phyloP scores from a whole-genome alignment of 108 stramenopile genomes.

The Fragilaria crotonensis region DNA sequence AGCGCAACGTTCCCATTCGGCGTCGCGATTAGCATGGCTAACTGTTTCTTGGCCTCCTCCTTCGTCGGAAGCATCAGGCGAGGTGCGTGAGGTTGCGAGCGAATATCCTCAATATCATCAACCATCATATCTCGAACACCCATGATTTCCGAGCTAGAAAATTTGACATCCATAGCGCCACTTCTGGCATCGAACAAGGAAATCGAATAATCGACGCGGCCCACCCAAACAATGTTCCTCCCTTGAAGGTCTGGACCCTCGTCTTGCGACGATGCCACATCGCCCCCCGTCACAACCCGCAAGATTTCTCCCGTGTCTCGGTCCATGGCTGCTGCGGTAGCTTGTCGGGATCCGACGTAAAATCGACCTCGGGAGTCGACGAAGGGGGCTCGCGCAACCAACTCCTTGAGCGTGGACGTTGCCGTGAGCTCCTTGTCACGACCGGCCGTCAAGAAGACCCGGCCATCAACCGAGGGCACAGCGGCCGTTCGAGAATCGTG shows the following conservation, averaged over 20 bases:
- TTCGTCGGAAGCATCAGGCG: conserved; percentile 1
- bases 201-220: conserved; percentile 69
- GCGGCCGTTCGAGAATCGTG: conserved; percentile 28
- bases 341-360: conserved; percentile 54
- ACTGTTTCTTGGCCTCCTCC: conserved; percentile 4
- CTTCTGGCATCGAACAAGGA: conserved; percentile 68
- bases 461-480: conserved; percentile 78
- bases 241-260: conserved; percentile 20
- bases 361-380: conserved; percentile 67
- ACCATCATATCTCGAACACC: conserved; percentile 64
- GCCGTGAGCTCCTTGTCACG: conserved; percentile 38
- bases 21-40: conserved; percentile 53
- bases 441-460: conserved; percentile 54
- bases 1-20: conserved; percentile 65
- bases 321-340: conserved; percentile 64
- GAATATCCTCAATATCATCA: neutral
- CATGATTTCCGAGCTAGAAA: conserved; percentile 55
- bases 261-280: conserved; percentile 18
- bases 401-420: conserved; percentile 51
- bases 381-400: conserved; percentile 73
- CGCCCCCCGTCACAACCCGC: no score
- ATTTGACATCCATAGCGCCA: conserved; percentile 58
- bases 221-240: conserved; percentile 73
- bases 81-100: neutral
- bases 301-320: conserved; percentile 65